Evolutionary conservation across 805 yeast genomes (phyloP), one percentile per base, ranked within the genome.

Genomic region (Hanseniaspora osmophila): DNA sequence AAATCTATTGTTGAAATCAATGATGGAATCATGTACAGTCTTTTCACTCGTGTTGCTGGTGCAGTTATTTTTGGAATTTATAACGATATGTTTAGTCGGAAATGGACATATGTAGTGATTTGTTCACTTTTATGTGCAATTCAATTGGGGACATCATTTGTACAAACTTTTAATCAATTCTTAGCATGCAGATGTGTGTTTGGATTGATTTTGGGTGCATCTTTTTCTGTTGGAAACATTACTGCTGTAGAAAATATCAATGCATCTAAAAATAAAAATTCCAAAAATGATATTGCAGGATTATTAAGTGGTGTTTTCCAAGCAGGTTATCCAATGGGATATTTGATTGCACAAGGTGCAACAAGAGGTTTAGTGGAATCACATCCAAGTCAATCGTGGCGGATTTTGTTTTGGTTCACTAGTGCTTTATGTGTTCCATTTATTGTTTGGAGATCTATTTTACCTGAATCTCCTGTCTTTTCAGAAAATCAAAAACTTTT

Each of bases 251-350:
- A 78, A 51, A 82, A 79, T 54, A 69, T 77, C 43, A 85, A 85
- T 1, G 58, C 58, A 2, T 65, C 61, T 29, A 75, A 84, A 60
- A 33, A 74, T 80, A 32, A 38, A n/a, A 41, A 41, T 6, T 22
- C 37, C 1, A 45, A 38, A 16, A 16, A 41, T 10, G 41, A 45
- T 29, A 45, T 44, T 13, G 41, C 47, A 16, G 80, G 84, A 41
- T 67, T 78, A 47, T 61, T 79, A 42, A 72, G 79, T 33, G 85
- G 84, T 42, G 60, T 83, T 38, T 74, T 85, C 57, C 94, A 84
- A 62, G 82, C 84, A 59, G 94, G 94, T 49, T 85, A 80, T 52
- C 80, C 83, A 0, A 70, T 80, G 42, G 87, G 87, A 19, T 79
- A 78, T 53, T 62, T 80, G 22, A 56, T 79, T 48, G 84, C 78